A percentile compares a stretch with the other conserved stretches of the same genome.
phyloP scores from a whole-genome alignment of 2,329 filamentous ascomycete genomes.

The Fusarium sp. region DNA sequence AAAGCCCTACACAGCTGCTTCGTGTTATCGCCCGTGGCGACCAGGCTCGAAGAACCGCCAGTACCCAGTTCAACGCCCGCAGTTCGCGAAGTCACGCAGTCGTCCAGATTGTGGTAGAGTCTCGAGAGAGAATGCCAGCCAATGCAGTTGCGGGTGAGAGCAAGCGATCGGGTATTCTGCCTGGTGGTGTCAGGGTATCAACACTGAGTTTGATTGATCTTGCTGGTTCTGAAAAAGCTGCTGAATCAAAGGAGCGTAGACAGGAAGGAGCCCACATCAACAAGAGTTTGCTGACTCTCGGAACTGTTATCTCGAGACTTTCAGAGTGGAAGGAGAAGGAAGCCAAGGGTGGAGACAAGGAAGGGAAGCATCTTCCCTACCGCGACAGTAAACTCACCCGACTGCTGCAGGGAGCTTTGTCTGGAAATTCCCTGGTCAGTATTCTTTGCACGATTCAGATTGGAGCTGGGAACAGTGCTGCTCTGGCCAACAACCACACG shows the following conservation, averaged over 20 bases:
- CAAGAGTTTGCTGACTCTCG: slow-evolving; percentile 94
- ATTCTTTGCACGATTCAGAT: slow-evolving; percentile 98
- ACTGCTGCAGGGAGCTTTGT: slow-evolving; percentile 90
- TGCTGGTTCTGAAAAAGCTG: slow-evolving; percentile 94
- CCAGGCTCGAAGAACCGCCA: slow-evolving; percentile 87
- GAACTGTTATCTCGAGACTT: slow-evolving; percentile 94
- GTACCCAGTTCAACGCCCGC: slow-evolving; percentile 95
- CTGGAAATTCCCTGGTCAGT: slow-evolving; percentile 93
- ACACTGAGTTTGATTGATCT: slow-evolving; percentile 96
- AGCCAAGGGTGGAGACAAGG: slow-evolving; percentile 78
- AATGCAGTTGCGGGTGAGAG: slow-evolving; percentile 55
- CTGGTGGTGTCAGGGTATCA: slow-evolving; percentile 93
- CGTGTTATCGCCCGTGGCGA: slow-evolving; percentile 96
- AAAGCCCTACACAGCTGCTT: slow-evolving; percentile 94
- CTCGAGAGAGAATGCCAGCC: slow-evolving; percentile 82
- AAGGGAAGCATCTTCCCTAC: slow-evolving; percentile 93
- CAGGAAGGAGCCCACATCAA: slow-evolving; percentile 98
- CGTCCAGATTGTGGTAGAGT: slow-evolving; percentile 98
- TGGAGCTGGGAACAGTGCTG: slow-evolving; percentile 78
- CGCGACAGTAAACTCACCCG: slow-evolving; percentile 97
- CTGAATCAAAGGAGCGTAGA: slow-evolving; percentile 92
- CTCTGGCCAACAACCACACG: slow-evolving; percentile 79
- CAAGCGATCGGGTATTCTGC: slow-evolving; percentile 77
- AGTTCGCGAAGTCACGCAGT: slow-evolving; percentile 98
- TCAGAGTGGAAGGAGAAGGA: slow-evolving; percentile 90